Evolutionary conservation across 129 eudicot species (phyloP), one percentile per base, ranked within the genome.

Genomic region (Rutidosis leptorrhynchoides): DNA sequence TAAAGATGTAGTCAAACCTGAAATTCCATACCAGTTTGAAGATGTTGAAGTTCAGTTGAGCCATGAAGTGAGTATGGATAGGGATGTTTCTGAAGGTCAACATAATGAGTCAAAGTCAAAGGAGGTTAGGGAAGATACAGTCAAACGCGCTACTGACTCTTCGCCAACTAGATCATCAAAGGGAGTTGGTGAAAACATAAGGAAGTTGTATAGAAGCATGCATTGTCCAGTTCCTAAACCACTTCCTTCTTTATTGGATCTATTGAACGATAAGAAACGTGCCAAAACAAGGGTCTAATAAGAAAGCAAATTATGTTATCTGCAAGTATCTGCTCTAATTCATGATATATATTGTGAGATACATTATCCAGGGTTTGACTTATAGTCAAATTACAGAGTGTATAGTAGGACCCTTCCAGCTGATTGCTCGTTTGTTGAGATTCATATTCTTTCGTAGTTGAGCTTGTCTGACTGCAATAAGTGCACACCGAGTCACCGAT

Each of bases 391-490:
- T 26, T 61, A 52, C 62, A 67, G 48, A 74, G 51, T 22, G 65
- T 65, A 27, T 28, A 17, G 16, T 43, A 21, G 22, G 30, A 75
- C 37, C 19, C 74, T 37, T 52, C 29, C 25, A 53, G 35, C 37
- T 61, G 29, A 67, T 30, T 25, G 22, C 73, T 57, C 19, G 74
- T 68, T 75, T 60, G 52, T 75, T 65, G 69, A 51, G 69, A 15
- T 68, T 81, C 71, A 89, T 52, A 89, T 89, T 78, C 94, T 83
- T 78, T 89, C 85, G 20, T 89, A 89, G 56, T 81, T 62, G 48
- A 89, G 96, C 74, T 62, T 85, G 60, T 89, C 90, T 25, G 96
- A 89, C 96, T 89, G 96, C 87, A 84, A 54, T 26, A 37, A 65
- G 29, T 56, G 43, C 58, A 53, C n/a, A n/a, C n/a, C n/a, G n/a